Evolutionary conservation across 495 filamentous ascomycete genomes (phyloP), one percentile per base, ranked within the genome.

Genomic region (Aspergillus indologenus): DNA sequence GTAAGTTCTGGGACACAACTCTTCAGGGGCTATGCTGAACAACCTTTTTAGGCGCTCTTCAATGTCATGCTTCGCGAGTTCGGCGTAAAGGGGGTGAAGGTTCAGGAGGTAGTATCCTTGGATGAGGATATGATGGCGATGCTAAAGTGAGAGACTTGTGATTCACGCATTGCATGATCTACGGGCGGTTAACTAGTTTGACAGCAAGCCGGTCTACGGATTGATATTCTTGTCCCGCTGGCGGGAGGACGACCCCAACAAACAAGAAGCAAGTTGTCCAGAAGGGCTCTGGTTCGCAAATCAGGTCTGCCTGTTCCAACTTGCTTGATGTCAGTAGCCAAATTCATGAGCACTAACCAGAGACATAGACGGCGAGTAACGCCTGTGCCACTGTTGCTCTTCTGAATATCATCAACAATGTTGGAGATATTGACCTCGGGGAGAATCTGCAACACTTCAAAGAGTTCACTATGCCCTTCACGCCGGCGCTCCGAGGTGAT

Each of bases 221-320:
- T 70, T 96, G 15, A 85, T 98, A 23, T 95, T 96, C 60, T 82
- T 96, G 5, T 93, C 88, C 65, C 82, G 87, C 58, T 90, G 86
- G 72, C 75, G 83, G 45, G 78, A 84, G 58, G 82, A 87, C 59
- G 82, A 87, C 60, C 66, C 74, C 7, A 72, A 81, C 1, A 80
- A 83, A 54, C 77, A 85, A 60, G 81, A 83, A 62, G 68, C 76
- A 12, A 79, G 66, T 44, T 89, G 87, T 59, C 87, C 89, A 0
- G 75, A 85, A 18, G 77, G 86, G 6, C 71, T 96, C 26, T 98
- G 94, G 94, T 97, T 97, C 73, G 91, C 91, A 15, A 97, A 96
- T 64, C 94, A 98, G 75, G 89, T 90, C 63, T 47, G 75, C 59
- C 22, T 7, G 12, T 47, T 14, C 31, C 14, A 40, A 8, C 34